Evolutionary conservation across 106 monocot genomes (phyloP).

Genomic region (Posidonia australis): DNA sequence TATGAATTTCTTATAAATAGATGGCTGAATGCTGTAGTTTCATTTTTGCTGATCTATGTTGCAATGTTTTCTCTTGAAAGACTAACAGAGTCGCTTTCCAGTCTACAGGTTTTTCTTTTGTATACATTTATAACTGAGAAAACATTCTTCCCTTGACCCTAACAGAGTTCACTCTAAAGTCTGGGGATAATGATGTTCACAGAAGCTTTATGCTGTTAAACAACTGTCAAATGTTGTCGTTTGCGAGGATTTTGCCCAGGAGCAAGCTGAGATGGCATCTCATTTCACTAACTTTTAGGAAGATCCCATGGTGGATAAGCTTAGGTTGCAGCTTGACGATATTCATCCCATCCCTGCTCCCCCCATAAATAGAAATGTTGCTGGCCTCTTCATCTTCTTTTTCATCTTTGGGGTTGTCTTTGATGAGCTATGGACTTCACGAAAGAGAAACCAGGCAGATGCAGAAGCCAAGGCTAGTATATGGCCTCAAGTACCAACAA

Average conservation of each 20-base stretch:
- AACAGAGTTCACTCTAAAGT: too few relatives aligned
- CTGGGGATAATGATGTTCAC: too few relatives aligned
- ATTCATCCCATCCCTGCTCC: conserved; percentile 87
- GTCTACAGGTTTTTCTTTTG: too few relatives aligned
- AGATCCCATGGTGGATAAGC: conserved; percentile 78
- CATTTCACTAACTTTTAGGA: conserved; percentile 43
- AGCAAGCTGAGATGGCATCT: conserved; percentile 28
- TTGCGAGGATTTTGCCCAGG: conserved; percentile 19
- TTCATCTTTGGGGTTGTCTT: conserved; percentile 86
- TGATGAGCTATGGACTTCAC: conserved; percentile 83
- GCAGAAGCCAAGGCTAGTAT: conserved; percentile 26
- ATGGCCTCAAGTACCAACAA: conserved; percentile 93
- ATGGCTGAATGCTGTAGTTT: too few relatives aligned
- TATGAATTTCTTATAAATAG: too few relatives aligned
- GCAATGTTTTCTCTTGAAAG: too few relatives aligned
- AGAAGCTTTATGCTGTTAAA: conserved; percentile 26
- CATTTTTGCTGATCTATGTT: too few relatives aligned
- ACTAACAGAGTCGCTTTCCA: too few relatives aligned
- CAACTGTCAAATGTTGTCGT: conserved; percentile 23
- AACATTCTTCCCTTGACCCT: too few relatives aligned
- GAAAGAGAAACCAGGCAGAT: conserved; percentile 39
- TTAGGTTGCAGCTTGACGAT: conserved; percentile 75
- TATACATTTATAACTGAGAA: too few relatives aligned
- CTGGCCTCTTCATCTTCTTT: conserved; percentile 75
- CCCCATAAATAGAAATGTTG: conserved; percentile 54